Evolutionary conservation across 2,329 filamentous ascomycete species (phyloP), one percentile per base, ranked within the genome.

Genomic region (Aspergillus sp.): DNA sequence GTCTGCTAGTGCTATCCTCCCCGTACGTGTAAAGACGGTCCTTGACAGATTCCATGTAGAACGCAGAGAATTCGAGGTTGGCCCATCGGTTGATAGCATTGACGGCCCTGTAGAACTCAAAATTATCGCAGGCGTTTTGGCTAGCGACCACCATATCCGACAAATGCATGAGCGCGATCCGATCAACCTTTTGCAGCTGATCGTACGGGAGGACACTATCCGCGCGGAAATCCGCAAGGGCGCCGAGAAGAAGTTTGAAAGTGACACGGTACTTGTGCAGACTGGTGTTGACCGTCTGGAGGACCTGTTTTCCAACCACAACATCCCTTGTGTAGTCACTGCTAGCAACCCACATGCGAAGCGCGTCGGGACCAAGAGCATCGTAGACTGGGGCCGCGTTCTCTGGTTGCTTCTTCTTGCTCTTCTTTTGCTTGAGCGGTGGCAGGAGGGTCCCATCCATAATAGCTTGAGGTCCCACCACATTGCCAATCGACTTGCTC

Each of bases 401-500:
- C 27, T 68, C 69, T n/a, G 61, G 54, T 56, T 60, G 60, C 39
- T 67, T 65, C 45, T 72, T 73, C 45, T 77, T 78, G 41, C 71
- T 65, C 55, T 84, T 84, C 60, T 82, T 84, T 39, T 70, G 69
- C 62, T 86, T 87, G 33, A 84, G 62, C 0, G 84, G 82, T 5
- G 86, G 86, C 12, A 94, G 70, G 9, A 95, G 74, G 3, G 83
- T 82, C 5, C 91, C 91, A 45, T 88, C 81, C 75, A 96, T 93
- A 55, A 98, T 90, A 53, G 95, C 77, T 5, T 80, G 74, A 0
- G 91, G 90, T 0, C 82, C 78, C 48, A 97, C 83, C 23, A 87
- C 84, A 61, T 98, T 98, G 13, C 93, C 93, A 1, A 96, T 73
- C 0, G 90, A 96, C 68, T 98, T 98, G 64, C 90, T 96, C 93